phyloP scores from a whole-genome alignment of 2,329 filamentous ascomycete species.

The Cercospora canescens region DNA sequence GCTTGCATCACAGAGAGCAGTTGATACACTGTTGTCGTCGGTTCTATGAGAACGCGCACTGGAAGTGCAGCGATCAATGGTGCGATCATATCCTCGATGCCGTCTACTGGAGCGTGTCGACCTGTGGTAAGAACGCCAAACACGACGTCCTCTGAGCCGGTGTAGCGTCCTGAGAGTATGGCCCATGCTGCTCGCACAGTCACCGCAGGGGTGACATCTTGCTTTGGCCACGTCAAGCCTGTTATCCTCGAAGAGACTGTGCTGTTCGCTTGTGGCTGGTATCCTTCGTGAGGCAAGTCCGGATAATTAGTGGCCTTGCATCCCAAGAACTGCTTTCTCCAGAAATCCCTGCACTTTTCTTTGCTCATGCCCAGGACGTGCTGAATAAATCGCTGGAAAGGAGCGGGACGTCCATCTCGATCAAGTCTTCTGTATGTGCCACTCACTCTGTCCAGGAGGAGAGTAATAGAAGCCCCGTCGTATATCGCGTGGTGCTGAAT shows the following conservation, averaged over 20 bases:
- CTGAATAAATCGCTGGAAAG: constrained; percentile 5
- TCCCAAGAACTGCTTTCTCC: constrained; percentile 35
- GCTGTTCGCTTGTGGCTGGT: constrained; percentile 29
- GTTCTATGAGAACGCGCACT: not conserved
- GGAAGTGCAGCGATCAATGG: constrained; percentile 18
- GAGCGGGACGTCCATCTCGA: not conserved
- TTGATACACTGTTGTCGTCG: not conserved
- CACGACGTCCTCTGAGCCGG: constrained; percentile 12
- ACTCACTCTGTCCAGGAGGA: constrained; percentile 36
- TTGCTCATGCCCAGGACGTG: not conserved
- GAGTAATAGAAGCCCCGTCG: constrained; percentile 40
- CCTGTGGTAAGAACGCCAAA: constrained; percentile 17
- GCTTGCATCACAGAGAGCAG: constrained; percentile 12
- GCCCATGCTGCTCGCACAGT: constrained; percentile 16
- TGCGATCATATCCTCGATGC: constrained; percentile 15
- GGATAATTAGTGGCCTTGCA: constrained; percentile 38
- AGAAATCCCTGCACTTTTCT: constrained; percentile 17
- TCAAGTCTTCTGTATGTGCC: not conserved
- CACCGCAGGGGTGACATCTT: constrained; percentile 12
- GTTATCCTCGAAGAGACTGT: constrained; percentile 28
- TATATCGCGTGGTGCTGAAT: constrained; percentile 42
- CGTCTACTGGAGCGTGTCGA: constrained; percentile 27
- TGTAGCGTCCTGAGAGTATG: constrained; percentile 7
- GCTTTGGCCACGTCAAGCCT: constrained; percentile 12
- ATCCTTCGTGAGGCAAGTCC: constrained; percentile 27